Conservation (phyloP, 73 alveolate species). For the Paramecium tetraurelia region DNA sequence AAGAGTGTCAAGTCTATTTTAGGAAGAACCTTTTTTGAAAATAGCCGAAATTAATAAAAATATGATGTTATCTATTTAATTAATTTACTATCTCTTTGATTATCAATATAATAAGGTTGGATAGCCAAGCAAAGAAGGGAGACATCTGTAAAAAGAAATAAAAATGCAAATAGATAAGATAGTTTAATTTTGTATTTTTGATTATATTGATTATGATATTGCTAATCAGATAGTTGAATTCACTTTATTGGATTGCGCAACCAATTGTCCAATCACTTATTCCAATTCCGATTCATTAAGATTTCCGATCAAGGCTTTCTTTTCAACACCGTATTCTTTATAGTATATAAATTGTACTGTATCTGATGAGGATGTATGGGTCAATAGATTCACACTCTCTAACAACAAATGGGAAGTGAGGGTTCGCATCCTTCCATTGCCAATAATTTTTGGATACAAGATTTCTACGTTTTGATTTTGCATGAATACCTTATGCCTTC, state of each 20-base stretch:
- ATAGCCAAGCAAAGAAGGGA: not conserved
- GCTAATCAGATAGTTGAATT: conserved; percentile 46
- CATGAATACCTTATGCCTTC: conserved; percentile 68
- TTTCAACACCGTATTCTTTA: conserved; percentile 80
- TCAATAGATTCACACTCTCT: conserved; percentile 86
- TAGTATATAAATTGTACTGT: conserved; percentile 17
- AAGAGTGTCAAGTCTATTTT: not conserved
- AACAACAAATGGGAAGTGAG: conserved; percentile 83
- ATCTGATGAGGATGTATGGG: conserved; percentile 80
- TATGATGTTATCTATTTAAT: not conserved
- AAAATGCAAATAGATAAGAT: not conserved
- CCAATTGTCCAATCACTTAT: conserved; percentile 66
- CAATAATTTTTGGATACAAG: conserved; percentile 72
- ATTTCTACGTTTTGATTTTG: conserved; percentile 32
- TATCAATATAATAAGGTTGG: not conserved
- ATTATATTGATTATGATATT: not conserved
- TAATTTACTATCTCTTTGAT: no score
- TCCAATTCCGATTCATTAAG: conserved; percentile 70
- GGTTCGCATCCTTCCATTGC: conserved; percentile 70
- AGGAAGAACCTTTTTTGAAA: not conserved
- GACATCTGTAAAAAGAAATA: not conserved
- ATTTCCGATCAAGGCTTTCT: conserved; percentile 72
- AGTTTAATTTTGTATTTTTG: not conserved
- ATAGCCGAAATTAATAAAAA: not conserved
- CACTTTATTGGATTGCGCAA: conserved; percentile 69